Evolutionary conservation across 306 rosid species (phyloP), one percentile per base, ranked within the genome.

Genomic region (Cucurbita pepo): DNA sequence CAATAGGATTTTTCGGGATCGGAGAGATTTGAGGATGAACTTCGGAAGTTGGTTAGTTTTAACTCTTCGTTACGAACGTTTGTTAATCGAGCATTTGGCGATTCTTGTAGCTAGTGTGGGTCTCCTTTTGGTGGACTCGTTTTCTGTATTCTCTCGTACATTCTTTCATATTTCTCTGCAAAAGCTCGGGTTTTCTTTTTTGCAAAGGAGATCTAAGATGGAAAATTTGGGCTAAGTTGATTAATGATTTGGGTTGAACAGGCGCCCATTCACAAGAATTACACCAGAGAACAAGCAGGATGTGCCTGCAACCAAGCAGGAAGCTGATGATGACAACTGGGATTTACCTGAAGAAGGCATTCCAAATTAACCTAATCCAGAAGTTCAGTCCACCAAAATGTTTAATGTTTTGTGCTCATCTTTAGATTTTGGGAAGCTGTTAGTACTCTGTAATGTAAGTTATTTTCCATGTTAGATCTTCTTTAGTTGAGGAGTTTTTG

Each of bases 261-360:
- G 88, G 88, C 86, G 82, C 0, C 79, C 83, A 14, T 76, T 45
- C 34, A 30, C 53, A 8, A 85, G 77, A 74, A 56, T 75, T 59
- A 48, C 76, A 7, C 77, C 56, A 36, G 79, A 41, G 51, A 58
- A 59, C 73, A 78, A n/a, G 34, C 81, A 79, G 53, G 84, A 41
- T 25, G 74, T 84, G 13, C 38, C 56, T 75, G 65, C 66, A 56
- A 52, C 53, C 69, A 84, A 80, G 86, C 80, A 86, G 82, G 88
- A 75, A 54, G 97, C 82, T 72, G 97, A 88, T 22, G 90, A 83
- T 19, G 98, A 92, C 79, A 85, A 85, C 81, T 92, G 96, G 96
- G 93, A 90, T 80, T 75, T 90, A 47, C 93, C 96, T 40, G 86
- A 59, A 72, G 96, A 71, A 54, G 83, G 54, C 76, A 60, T 73